Base-by-base conservation (phyloP, 495 filamentous ascomycete genomes). In the Hypoxylon fuscum region DNA sequence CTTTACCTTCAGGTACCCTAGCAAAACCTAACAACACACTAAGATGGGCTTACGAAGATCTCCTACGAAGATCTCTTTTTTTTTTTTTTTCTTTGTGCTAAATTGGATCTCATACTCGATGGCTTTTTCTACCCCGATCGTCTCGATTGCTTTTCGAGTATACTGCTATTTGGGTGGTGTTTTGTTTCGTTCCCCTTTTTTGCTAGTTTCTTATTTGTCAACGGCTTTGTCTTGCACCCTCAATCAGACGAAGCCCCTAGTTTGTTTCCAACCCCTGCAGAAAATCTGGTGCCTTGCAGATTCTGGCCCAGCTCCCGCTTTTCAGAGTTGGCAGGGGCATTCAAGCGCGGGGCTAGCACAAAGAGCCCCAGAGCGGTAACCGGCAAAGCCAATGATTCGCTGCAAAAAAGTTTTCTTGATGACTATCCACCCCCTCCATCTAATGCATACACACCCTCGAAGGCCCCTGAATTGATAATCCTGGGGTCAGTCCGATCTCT, bases 201-300 rank as follows among this genome's bases (percentile, higher is more conserved):
- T n/a, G n/a, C n/a, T 40, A 18, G 37, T 15, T 40, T 5, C 5
- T 40, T 40, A 15, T 40, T 40, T 20, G 37, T 18, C 37, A 40
- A 40, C 37, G 15, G 37, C 37, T 1, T 20, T 1, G 27, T 27
- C 47, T 17, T 56, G 35, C 43, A 38, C 37, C 22, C n/a, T 32
- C 44, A 59, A 56, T 64, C 55, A 60, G 54, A 55, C 47, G 51
- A 59, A 51, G 34, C 37, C 55, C 49, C 55, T 72, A 61, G 64
- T 61, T 29, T 62, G 66, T 74, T 71, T 66, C 58, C 54, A 64
- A 51, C 59, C 69, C 68, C 54, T 69, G 72, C 66, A 66, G 67
- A 34, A 70, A 69, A 69, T 66, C 59, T 72, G 62, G 75, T 76
- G 62, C 74, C 75, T 76, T 74, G 68, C 71, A 72, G 70, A 64